Percentiles rank a stretch among this genome's conserved stretches.
These are phyloP conservation scores for Hypoxylon crocopeplum DNA, from an alignment of 495 filamentous ascomycete species.

Conservation along the genomic window DNA sequence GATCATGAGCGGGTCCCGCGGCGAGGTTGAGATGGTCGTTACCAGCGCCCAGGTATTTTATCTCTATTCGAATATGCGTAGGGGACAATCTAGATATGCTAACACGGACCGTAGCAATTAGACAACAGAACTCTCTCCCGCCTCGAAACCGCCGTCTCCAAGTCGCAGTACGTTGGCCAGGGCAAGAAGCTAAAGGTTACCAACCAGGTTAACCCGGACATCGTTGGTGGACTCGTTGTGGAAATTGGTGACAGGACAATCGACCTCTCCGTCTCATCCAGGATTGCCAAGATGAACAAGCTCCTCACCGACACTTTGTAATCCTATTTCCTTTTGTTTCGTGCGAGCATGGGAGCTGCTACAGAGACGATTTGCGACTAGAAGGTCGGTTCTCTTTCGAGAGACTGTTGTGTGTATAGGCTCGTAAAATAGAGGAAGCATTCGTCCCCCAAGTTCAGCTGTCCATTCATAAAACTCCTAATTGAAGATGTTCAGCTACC, in stretches of 20 bases:
- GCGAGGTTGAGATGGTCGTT: constrained; percentile 90
- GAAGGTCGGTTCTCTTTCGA: constrained; percentile 29
- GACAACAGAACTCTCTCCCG: constrained; percentile 83
- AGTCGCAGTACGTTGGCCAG: constrained; percentile 84
- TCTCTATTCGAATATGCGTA: background rate
- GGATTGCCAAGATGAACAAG: constrained; percentile 99
- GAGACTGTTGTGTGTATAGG: constrained; percentile 40
- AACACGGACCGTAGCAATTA: constrained; percentile 67
- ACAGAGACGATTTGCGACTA: constrained; percentile 39
- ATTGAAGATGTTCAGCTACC: constrained; percentile 22
- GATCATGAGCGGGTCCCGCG: constrained; percentile 86
- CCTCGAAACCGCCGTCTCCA: constrained; percentile 85
- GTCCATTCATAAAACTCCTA: constrained; percentile 30
- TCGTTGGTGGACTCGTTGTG: constrained; percentile 91
- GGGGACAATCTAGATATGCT: constrained; percentile 20
- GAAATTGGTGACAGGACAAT: constrained; percentile 98
- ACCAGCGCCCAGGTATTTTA: constrained; percentile 80
- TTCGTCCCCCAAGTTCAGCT: constrained; percentile 30
- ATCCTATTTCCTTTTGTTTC: constrained; percentile 55
- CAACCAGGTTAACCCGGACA: constrained; percentile 92
- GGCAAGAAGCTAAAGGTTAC: constrained; percentile 98
- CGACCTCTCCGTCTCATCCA: constrained; percentile 92
- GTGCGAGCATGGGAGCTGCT: constrained; percentile 22
- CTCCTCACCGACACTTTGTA: constrained; percentile 94
- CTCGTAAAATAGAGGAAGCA: constrained; percentile 47